Percentiles rank a stretch among this genome's conserved stretches.
Evolutionary conservation across 345 rosid genomes (phyloP).

Genomic region (Kandelia obovata): DNA sequence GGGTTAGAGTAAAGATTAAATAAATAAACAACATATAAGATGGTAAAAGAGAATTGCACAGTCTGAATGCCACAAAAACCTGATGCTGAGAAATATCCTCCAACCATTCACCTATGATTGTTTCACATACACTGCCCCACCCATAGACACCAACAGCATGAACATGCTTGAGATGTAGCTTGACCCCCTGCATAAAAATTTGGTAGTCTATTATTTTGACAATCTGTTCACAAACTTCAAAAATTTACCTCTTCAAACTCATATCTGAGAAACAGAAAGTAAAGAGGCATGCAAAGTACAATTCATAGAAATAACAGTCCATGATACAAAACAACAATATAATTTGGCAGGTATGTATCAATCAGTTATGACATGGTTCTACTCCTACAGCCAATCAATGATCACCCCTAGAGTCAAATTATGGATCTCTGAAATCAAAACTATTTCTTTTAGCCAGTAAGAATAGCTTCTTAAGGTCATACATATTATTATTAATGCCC

Average conservation of each 20-base stretch:
- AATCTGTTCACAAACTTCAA: constrained; percentile 11
- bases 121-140: constrained; percentile 3
- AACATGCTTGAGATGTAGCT: constrained; percentile 86
- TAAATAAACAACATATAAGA: background rate
- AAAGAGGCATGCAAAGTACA: too few species aligned
- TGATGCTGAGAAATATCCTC: constrained; percentile 1
- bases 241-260: background rate
- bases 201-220: constrained; percentile 20
- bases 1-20: constrained; percentile 5
- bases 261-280: background rate
- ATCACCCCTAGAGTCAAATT: background rate
- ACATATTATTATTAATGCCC: background rate
- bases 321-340: too few species aligned
- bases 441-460: background rate
- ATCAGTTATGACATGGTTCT: background rate
- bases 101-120: constrained; percentile 4
- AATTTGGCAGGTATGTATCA: too few species aligned
- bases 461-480: background rate
- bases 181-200: constrained; percentile 69
- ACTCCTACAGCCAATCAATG: background rate
- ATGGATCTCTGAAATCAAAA: background rate
- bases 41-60: background rate
- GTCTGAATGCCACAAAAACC: constrained; percentile 29
- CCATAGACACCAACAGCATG: constrained; percentile 49
- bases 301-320: too few species aligned